Conservation (phyloP, 441 rosid genomes). For the Mallotus japonicus region DNA sequence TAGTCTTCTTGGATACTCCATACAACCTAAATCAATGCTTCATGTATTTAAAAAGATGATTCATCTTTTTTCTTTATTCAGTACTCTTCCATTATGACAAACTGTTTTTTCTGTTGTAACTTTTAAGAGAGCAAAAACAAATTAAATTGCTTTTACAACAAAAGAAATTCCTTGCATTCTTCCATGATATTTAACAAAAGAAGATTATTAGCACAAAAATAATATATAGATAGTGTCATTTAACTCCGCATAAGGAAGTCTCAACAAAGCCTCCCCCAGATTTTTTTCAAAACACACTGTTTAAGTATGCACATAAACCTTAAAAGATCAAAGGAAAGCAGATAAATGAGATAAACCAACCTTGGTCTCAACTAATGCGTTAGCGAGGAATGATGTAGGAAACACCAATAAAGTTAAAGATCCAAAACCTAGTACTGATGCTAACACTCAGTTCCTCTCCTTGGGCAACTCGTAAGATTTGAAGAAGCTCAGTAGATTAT, state of each 20-base stretch:
- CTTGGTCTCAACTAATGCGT: conserved; percentile 43
- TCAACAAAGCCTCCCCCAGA: background rate
- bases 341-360: conserved; percentile 32
- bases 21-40: too few species aligned
- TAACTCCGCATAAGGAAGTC: background rate
- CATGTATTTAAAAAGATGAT: too few species aligned
- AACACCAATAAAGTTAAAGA: conserved; percentile 49
- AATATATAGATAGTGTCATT: too few species aligned
- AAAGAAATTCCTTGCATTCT: background rate
- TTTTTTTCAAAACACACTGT: background rate
- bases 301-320: background rate
- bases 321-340: conserved; percentile 9
- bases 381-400: conserved; percentile 47
- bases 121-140: background rate
- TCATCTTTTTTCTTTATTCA: background rate
- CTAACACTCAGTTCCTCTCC: conserved; percentile 59
- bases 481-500: conserved; percentile 38
- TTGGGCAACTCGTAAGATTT: conserved; percentile 24
- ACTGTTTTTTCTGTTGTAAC: background rate
- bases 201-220: background rate
- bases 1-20: too few species aligned
- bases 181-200: background rate
- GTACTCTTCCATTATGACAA: background rate
- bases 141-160: background rate
- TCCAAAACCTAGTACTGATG: conserved; percentile 57